These are phyloP conservation scores for Lecanosticta acicola DNA, from an alignment of 2,329 filamentous ascomycete genomes.

Conservation along the genomic window DNA sequence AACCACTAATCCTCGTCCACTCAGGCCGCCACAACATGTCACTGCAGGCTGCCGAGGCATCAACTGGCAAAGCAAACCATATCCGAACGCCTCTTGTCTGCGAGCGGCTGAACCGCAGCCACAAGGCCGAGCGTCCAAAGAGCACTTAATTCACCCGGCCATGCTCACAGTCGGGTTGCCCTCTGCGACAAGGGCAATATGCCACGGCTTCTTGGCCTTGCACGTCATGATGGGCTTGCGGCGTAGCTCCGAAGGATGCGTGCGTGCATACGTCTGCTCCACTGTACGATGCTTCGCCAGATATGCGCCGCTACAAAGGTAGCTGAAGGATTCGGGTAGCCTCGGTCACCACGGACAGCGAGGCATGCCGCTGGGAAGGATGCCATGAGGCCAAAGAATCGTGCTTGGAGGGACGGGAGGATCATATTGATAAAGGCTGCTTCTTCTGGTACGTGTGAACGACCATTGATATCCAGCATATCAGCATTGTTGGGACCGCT, in stretches of 20 bases:
- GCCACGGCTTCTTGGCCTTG: not conserved
- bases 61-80: too few relatives aligned
- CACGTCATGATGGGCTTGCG: not conserved
- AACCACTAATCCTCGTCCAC: not conserved
- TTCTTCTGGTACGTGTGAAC: slow-evolving; percentile 1
- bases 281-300: not conserved
- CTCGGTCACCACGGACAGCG: not conserved
- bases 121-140: too few relatives aligned
- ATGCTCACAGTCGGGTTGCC: not conserved
- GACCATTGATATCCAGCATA: not conserved
- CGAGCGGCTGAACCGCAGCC: too few relatives aligned
- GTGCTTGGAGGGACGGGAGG: too few relatives aligned
- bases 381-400: too few relatives aligned
- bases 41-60: too few relatives aligned
- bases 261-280: not conserved
- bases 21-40: not conserved
- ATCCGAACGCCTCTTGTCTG: too few relatives aligned
- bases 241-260: not conserved
- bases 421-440: not conserved
- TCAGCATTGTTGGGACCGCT: not conserved
- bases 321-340: not conserved
- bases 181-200: not conserved
- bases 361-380: too few relatives aligned
- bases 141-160: not conserved
- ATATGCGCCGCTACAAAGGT: slow-evolving; percentile 1